Conservation (phyloP, 2,329 filamentous ascomycete genomes). For the Ascochyta rabiei region DNA sequence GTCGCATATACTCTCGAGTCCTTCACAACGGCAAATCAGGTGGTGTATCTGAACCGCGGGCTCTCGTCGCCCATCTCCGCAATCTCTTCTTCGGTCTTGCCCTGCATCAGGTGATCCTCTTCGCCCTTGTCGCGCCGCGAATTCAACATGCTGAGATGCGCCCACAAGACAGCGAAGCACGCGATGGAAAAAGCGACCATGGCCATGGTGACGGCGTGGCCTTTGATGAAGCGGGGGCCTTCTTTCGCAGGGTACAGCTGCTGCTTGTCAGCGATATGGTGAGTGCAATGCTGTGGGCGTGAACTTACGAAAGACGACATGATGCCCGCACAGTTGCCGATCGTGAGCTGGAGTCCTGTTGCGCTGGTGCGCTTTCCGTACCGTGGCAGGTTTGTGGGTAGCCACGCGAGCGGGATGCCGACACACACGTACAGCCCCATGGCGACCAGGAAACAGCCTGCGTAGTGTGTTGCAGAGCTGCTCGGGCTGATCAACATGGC, state of each 20-base stretch:
- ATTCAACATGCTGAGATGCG: slow-evolving; percentile 48
- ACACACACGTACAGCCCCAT: slow-evolving; percentile 70
- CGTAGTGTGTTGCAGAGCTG: slow-evolving; percentile 70
- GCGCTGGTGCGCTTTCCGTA: slow-evolving; percentile 79
- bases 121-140: slow-evolving; percentile 46
- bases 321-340: slow-evolving; percentile 73
- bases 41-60: slow-evolving; percentile 53
- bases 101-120: slow-evolving; percentile 49
- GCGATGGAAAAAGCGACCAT: slow-evolving; percentile 54
- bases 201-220: slow-evolving; percentile 59
- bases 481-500: slow-evolving; percentile 68
- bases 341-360: slow-evolving; percentile 72
- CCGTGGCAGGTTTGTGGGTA: slow-evolving; percentile 71
- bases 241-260: slow-evolving; percentile 55
- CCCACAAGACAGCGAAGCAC: slow-evolving; percentile 48
- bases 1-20: no score
- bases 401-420: slow-evolving; percentile 62
- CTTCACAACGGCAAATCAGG: slow-evolving; percentile 17
- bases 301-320: slow-evolving; percentile 71
- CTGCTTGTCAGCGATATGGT: slow-evolving; percentile 11
- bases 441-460: slow-evolving; percentile 78
- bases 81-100: slow-evolving; percentile 52
- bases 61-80: slow-evolving; percentile 54
- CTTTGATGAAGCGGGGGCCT: slow-evolving; percentile 56
- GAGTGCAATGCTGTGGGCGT: no score